Evolutionary conservation across 306 rosid genomes (phyloP).

Genomic region (Medicago lupulina): DNA sequence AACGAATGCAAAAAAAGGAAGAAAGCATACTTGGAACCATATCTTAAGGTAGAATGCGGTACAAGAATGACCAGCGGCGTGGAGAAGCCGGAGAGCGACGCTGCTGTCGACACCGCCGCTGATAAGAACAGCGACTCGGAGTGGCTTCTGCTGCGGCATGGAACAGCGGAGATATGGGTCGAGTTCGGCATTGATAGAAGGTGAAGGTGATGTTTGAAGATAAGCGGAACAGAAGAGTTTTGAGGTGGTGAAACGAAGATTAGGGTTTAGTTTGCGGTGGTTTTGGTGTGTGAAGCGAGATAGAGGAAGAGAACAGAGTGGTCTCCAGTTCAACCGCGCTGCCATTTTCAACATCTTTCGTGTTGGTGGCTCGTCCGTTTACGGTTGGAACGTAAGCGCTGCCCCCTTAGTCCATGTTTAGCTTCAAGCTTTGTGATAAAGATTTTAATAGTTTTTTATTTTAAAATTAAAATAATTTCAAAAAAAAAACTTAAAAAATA

Average conservation of each 20-base stretch:
- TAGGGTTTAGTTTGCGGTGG: constrained; percentile 42
- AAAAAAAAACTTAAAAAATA: no score
- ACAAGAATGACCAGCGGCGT: constrained; percentile 89
- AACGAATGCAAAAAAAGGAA: background rate
- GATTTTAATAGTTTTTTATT: no score
- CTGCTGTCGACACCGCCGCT: constrained; percentile 97
- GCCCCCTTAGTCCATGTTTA: no score
- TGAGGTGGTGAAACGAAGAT: constrained; percentile 38
- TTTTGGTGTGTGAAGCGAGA: constrained; percentile 38
- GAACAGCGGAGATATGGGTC: constrained; percentile 64
- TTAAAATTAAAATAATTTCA: no score
- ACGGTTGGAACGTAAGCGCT: background rate
- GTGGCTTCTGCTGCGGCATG: constrained; percentile 58
- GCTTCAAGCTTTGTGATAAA: no score
- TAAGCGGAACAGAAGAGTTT: constrained; percentile 24
- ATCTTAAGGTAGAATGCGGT: constrained; percentile 91
- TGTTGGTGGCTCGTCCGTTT: constrained; percentile 17
- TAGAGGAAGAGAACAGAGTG: constrained; percentile 38
- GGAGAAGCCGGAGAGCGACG: constrained; percentile 87
- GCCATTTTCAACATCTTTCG: constrained; percentile 38
- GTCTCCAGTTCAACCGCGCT: constrained; percentile 37
- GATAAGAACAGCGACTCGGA: constrained; percentile 78
- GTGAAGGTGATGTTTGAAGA: constrained; percentile 41
- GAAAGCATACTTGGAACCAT: constrained; percentile 78
- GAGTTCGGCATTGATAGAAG: constrained; percentile 47